Percentiles rank a stretch among this genome's conserved stretches.
phyloP scores from a whole-genome alignment of 176 grass and related monocot species.

The Triticum turgidum region DNA sequence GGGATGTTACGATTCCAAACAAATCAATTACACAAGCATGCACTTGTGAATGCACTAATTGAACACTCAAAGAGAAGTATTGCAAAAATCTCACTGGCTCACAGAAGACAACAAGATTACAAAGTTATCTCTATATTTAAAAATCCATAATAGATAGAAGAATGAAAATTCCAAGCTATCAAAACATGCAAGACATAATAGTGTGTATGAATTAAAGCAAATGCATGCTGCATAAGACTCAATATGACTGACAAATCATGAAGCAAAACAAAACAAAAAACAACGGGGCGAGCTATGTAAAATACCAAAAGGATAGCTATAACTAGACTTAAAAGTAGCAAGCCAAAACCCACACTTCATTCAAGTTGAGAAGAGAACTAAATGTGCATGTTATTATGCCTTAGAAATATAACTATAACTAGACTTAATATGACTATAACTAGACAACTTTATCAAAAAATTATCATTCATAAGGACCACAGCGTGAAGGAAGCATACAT shows the following conservation, averaged over 20 bases:
- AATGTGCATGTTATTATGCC: background rate
- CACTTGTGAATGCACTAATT: background rate
- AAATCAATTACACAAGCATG: background rate
- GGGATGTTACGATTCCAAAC: background rate
- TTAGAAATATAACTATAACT: background rate
- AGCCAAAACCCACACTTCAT: background rate
- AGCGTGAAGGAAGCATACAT: conserved; percentile 34
- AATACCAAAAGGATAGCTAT: background rate
- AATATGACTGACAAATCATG: background rate
- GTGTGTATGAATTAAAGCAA: background rate
- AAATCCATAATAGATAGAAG: background rate
- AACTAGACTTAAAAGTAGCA: background rate
- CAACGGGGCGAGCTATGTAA: background rate
- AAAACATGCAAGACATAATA: background rate
- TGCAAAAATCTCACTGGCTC: background rate
- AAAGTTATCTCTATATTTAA: background rate
- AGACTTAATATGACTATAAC: background rate
- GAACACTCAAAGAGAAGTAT: background rate
- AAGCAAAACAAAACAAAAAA: background rate
- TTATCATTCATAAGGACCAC: background rate
- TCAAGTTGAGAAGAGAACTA: background rate
- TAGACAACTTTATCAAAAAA: background rate
- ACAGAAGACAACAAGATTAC: background rate
- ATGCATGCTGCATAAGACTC: background rate
- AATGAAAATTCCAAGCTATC: background rate